Evolutionary conservation across 108 stramenopile genomes (phyloP).

Genomic region (Skeletonema potamos): DNA sequence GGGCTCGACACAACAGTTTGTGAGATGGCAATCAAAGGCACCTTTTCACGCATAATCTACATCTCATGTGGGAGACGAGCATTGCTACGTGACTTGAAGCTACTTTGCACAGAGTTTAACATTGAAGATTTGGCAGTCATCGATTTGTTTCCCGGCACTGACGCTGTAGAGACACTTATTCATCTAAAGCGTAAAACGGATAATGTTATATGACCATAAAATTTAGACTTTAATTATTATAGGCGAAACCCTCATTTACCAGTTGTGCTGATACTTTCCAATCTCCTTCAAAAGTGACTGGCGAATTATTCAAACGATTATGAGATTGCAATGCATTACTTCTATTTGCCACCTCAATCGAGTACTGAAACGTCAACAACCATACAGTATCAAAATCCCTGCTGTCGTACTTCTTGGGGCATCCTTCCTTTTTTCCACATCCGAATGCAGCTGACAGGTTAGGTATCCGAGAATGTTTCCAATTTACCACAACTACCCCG

Average conservation of each 20-base stretch:
- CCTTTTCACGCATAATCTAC: constrained; percentile 61
- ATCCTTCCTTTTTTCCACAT: constrained; percentile 35
- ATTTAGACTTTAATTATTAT: not conserved
- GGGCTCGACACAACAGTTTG: constrained; percentile 63
- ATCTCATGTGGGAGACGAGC: constrained; percentile 71
- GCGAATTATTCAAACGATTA: not conserved
- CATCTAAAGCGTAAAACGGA: constrained; percentile 46
- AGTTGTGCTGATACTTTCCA: constrained; percentile 39
- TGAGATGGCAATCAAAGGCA: constrained; percentile 59
- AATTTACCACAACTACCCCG: constrained; percentile 43
- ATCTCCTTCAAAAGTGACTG: not conserved
- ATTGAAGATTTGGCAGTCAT: constrained; percentile 56
- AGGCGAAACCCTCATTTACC: constrained; percentile 38
- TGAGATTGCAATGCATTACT: not conserved
- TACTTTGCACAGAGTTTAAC: constrained; percentile 50
- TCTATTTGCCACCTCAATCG: constrained; percentile 1
- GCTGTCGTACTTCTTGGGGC: constrained; percentile 31
- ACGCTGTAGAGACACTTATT: constrained; percentile 72
- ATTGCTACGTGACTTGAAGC: constrained; percentile 62
- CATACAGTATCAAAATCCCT: constrained; percentile 48
- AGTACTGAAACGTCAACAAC: constrained; percentile 39
- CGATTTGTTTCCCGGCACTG: constrained; percentile 78
- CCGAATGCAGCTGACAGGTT: constrained; percentile 32
- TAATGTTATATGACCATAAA: not conserved
- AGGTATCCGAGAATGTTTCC: constrained; percentile 48